Evolutionary conservation across 2,329 filamentous ascomycete genomes (phyloP), one percentile per base, ranked within the genome.

Genomic region (Elsinoe perseae): DNA sequence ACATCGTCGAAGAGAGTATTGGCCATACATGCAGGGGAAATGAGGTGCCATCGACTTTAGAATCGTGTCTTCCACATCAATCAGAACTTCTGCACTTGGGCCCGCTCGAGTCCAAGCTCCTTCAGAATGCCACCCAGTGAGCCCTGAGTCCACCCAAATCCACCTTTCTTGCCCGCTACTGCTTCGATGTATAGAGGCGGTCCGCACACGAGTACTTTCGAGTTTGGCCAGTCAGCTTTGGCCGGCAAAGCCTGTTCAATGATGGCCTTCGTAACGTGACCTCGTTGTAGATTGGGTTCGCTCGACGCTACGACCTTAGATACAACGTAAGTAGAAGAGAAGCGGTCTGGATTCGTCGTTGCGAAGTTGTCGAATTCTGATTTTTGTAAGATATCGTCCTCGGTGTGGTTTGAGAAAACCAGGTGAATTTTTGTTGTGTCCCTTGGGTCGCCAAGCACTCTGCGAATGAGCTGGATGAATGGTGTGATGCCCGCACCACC

Each of bases 401-500:
- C 81, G 0, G 75, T 78, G 60, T 87, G 86, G 58, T 82, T 82
- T 30, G 84, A 85, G 63, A 82, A 86, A 0, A 89, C 72, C 0
- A 89, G 75, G 0, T 80, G 82, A 42, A 88, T 74, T 54, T 75
- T 76, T 1, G 85, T 88, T 58, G 72, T 73, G 62, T 88, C 85
- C 1, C 75, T 68, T 0, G 82, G 77, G 63, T 87, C 80, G 43
- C 72, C 68, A n/a, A 86, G 36, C 56, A 86, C 84, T 1, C 80
- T 80, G 50, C 76, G 78, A 1, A 79, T 74, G 1, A 87, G 76
- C 65, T 86, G 82, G 65, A 81, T 87, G 61, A 85, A 77, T 0
- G 86, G 85, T 0, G 85, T 88, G 61, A 89, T 86, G 16, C 86
- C 86, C 0, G 83, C 84, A 10, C 86, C 85, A 43, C 86, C 85